A percentile compares a stretch with the other conserved stretches of the same genome.
Conservation (phyloP, 495 filamentous ascomycete species). For the Apiosordaria backusii region DNA sequence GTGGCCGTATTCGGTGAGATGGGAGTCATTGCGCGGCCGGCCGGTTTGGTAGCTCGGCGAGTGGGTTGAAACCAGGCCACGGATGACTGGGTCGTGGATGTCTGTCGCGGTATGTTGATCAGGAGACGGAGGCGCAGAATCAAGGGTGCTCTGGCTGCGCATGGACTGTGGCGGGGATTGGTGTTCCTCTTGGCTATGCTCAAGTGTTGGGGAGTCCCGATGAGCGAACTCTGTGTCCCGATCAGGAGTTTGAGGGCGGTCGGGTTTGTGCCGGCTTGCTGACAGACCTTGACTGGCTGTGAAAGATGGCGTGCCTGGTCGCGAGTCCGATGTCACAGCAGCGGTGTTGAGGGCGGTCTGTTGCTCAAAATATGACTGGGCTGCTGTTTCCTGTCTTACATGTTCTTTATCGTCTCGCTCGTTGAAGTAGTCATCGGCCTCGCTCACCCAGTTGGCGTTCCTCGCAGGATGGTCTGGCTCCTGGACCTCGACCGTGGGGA, state of each 20-base stretch:
- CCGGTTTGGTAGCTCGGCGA: slow-evolving; percentile 9
- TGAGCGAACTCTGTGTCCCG: not conserved
- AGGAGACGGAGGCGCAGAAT: slow-evolving; percentile 21
- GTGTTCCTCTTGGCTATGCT: not conserved
- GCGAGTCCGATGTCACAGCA: not conserved
- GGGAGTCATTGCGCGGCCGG: slow-evolving; percentile 13
- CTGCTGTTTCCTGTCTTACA: not conserved
- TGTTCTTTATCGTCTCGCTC: not conserved
- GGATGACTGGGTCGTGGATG: slow-evolving; percentile 17
- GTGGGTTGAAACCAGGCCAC: slow-evolving; percentile 10
- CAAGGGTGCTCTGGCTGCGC: slow-evolving; percentile 22
- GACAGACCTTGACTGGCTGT: not conserved
- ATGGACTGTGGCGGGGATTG: slow-evolving; percentile 24
- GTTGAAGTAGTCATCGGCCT: slow-evolving; percentile 12
- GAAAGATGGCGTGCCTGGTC: not conserved
- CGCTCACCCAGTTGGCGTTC: slow-evolving; percentile 6
- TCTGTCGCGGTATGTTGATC: slow-evolving; percentile 1
- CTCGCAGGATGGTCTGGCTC: not conserved
- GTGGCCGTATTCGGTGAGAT: slow-evolving; percentile 12
- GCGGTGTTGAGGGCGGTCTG: not conserved
- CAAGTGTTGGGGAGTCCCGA: not conserved
- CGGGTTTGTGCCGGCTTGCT: slow-evolving; percentile 8
- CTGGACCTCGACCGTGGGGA: not conserved
- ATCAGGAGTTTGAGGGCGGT: slow-evolving; percentile 20
- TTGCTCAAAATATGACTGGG: not conserved